phyloP scores from a whole-genome alignment of 1,284 basidiomycete species.

The Trichosporon ovoides region DNA sequence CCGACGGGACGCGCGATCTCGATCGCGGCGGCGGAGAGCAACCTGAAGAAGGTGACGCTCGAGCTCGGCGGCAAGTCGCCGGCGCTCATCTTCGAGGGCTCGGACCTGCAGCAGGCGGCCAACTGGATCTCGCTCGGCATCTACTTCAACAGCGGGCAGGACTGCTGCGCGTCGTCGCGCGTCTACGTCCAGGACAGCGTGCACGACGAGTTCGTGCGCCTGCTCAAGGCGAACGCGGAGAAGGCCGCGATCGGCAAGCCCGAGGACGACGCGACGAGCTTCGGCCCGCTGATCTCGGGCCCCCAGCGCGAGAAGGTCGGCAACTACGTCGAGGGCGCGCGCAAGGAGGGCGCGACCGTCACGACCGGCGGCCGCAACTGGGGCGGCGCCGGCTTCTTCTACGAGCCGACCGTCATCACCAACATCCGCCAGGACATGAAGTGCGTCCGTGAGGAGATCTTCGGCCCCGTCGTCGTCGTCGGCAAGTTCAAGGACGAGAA shows the following conservation, averaged over 20 bases:
- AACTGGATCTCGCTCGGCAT: constrained; percentile 41
- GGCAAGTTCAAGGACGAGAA: constrained; percentile 48
- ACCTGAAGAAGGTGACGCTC: constrained; percentile 66
- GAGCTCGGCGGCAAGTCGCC: constrained; percentile 56
- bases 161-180: constrained; percentile 60
- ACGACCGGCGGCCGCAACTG: constrained; percentile 65
- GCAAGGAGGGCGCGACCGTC: constrained; percentile 73
- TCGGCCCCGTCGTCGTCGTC: constrained; percentile 51
- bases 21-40: constrained; percentile 72
- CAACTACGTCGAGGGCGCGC: constrained; percentile 81
- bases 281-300: constrained; percentile 78
- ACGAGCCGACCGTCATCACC: constrained; percentile 48
- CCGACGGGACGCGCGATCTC: constrained; percentile 79
- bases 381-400: constrained; percentile 43
- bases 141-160: constrained; percentile 38
- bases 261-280: constrained; percentile 65
- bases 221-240: constrained; percentile 64
- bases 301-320: constrained; percentile 83
- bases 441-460: constrained; percentile 48
- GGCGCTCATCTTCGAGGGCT: constrained; percentile 50
- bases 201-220: constrained; percentile 68
- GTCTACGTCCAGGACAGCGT: constrained; percentile 79
- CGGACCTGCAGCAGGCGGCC: constrained; percentile 69
- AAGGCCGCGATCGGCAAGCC: constrained; percentile 66
- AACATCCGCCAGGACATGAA: constrained; percentile 40